phyloP scores from a whole-genome alignment of 2,329 filamentous ascomycete species.

The Penicillium nordicum region DNA sequence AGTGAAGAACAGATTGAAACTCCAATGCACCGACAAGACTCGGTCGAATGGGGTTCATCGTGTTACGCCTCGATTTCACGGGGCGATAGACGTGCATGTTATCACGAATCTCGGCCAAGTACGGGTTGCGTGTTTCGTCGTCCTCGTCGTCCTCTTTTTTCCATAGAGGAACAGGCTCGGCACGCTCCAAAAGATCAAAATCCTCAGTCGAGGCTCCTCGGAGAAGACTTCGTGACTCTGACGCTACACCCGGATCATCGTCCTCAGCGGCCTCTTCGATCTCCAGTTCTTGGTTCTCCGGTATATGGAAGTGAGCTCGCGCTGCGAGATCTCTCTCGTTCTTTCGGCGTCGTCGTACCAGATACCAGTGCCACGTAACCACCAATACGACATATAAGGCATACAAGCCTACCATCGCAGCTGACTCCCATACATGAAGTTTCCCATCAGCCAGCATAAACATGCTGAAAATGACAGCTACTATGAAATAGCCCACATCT shows the following conservation, averaged over 20 bases:
- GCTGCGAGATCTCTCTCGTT: constrained; percentile 67
- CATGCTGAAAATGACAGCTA: constrained; percentile 83
- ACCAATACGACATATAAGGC: constrained; percentile 84
- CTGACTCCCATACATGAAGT: constrained; percentile 84
- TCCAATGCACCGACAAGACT: constrained; percentile 91
- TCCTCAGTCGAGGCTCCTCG: constrained; percentile 59
- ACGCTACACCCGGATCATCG: constrained; percentile 49
- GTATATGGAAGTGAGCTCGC: constrained; percentile 68
- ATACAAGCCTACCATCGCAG: constrained; percentile 87
- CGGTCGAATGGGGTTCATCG: constrained; percentile 81
- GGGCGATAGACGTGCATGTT: constrained; percentile 86
- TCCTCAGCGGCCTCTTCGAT: constrained; percentile 55
- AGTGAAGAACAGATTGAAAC: constrained; percentile 86
- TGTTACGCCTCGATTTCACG: constrained; percentile 61
- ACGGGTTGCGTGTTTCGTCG: constrained; percentile 55
- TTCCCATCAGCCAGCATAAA: constrained; percentile 80
- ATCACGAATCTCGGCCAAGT: constrained; percentile 77
- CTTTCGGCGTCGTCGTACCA: constrained; percentile 59
- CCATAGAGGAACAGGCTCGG: constrained; percentile 41
- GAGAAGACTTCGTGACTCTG: constrained; percentile 45
- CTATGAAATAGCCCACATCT: constrained; percentile 88
- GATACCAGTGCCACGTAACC: constrained; percentile 87
- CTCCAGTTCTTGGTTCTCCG: constrained; percentile 58
- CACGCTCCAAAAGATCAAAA: constrained; percentile 58
- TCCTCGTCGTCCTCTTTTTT: constrained; percentile 54